Evolutionary conservation across 371 early-diverging fungal species (phyloP).

Genomic region (Circinella umbellata): DNA sequence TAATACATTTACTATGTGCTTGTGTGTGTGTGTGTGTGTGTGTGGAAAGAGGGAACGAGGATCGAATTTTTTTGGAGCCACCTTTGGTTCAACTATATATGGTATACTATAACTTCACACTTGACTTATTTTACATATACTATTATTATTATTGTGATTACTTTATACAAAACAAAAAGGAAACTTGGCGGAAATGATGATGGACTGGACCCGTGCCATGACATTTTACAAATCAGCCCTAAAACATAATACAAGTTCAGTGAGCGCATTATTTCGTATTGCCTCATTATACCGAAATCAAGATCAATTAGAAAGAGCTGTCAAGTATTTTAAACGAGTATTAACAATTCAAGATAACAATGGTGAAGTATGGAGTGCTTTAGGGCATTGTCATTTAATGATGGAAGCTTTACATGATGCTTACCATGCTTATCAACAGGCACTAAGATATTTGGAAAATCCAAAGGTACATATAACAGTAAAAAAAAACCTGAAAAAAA

Average conservation of each 20-base stretch:
- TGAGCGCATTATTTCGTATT: conserved; percentile 71
- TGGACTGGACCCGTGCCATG: conserved; percentile 75
- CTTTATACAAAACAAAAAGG: conserved; percentile 35
- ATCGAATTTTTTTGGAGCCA: too few species aligned
- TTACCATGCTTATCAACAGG: conserved; percentile 93
- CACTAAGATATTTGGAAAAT: conserved; percentile 83
- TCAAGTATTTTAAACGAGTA: conserved; percentile 87
- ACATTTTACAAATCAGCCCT: conserved; percentile 85
- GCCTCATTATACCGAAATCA: conserved; percentile 72
- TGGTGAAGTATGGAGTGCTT: conserved; percentile 92
- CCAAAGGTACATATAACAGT: conserved; percentile 53
- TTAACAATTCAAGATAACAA: conserved; percentile 78
- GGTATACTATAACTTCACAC: too few species aligned
- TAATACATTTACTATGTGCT: too few species aligned
- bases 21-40: too few species aligned
- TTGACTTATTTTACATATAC: too few species aligned
- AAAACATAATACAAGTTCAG: conserved; percentile 87
- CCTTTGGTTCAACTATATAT: too few species aligned
- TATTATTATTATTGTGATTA: too few species aligned
- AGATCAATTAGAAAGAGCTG: conserved; percentile 75
- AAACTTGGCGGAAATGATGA: conserved; percentile 72
- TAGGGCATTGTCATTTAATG: conserved; percentile 94
- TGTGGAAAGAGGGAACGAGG: too few species aligned
- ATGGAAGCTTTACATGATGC: conserved; percentile 92
- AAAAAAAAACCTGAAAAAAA: too few species aligned